A percentile compares a stretch with the other conserved stretches of the same genome.
These are phyloP conservation scores for Podaxis sp. DNA, from an alignment of 768 basidiomycete species.

Conservation along the genomic window DNA sequence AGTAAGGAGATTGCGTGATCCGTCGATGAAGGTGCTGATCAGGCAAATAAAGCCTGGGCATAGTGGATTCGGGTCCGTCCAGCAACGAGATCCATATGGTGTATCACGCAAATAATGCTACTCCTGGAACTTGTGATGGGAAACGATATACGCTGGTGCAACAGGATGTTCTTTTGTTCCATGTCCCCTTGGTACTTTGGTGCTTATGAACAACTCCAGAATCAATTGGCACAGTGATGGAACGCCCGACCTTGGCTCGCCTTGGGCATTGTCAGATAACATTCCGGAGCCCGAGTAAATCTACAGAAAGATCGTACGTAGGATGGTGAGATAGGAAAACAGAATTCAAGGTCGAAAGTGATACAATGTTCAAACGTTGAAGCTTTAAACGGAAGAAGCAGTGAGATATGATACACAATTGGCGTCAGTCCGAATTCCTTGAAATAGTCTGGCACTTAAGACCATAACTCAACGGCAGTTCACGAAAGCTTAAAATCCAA, in stretches of 20 bases:
- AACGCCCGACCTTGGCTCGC: constrained; percentile 18
- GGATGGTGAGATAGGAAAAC: background rate
- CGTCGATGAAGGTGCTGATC: background rate
- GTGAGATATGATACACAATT: too few relatives aligned
- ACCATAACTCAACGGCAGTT: too few relatives aligned
- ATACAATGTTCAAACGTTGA: background rate
- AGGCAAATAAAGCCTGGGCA: constrained; percentile 26
- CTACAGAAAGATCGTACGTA: background rate
- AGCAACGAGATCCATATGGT: constrained; percentile 22
- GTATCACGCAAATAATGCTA: background rate
- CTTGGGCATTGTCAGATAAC: constrained; percentile 14
- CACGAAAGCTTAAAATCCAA: background rate
- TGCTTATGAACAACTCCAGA: background rate
- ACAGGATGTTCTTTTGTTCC: constrained; percentile 11
- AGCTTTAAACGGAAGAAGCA: too few relatives aligned
- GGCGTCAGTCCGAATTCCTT: too few relatives aligned
- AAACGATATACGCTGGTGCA: constrained; percentile 22
- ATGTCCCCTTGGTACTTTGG: background rate
- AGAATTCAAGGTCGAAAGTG: background rate
- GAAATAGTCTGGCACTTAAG: too few relatives aligned
- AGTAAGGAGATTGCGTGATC: background rate
- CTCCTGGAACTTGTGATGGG: constrained; percentile 23
- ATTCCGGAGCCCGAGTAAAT: constrained; percentile 18
- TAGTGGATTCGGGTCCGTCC: constrained; percentile 28
- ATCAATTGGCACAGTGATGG: constrained; percentile 21